Evolutionary conservation across 768 basidiomycete species (phyloP), one percentile per base, ranked within the genome.

Genomic region (Harrya chromipes): DNA sequence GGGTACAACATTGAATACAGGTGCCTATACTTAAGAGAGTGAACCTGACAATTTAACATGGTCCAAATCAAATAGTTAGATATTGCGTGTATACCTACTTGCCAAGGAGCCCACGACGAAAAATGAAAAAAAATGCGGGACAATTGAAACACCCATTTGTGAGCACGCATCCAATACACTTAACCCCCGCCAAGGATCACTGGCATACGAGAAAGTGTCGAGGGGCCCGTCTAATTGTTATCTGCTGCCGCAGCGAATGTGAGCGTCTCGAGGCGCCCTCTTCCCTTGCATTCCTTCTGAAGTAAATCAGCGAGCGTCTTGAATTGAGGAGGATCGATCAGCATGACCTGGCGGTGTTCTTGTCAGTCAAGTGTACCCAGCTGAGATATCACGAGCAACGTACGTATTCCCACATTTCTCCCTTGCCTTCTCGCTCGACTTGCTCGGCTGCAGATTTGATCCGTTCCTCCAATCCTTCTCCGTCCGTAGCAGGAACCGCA

Each of bases 241-340:
- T 61, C 66, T 1, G 81, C 78, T 6, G 80, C 85, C 1, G 85
- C 85, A 37, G 87, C 77, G 53, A 87, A 83, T 12, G 82, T 75
- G 59, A 91, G 64, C 1, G 93, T 94, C 69, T 97, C 95, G 35
- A 97, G 73, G 44, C 88, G 76, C 1, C 92, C 90, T 56, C 81
- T 80, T 16, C 91, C 91, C 67, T 95, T 94, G 63, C 86, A 87
- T 64, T 97, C 90, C 64, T 87, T 90, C 66, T 94, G 90, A 51
- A 98, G 70, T 36, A 98, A 69, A 52, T 98, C 95, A 59, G 87
- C 90, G 56, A 99, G 79, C 17, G 87, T 76, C 31, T 90, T 83
- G 79, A 97, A 95, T 58, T 90, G 85, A 36, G 88, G 82, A 5
- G 97, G 95, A 64, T 97, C 94, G 52, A 98, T 97, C 47, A 95